Evolutionary conservation across 768 basidiomycete genomes (phyloP), one percentile per base, ranked within the genome.

Genomic region (Naganishia vishniacii): DNA sequence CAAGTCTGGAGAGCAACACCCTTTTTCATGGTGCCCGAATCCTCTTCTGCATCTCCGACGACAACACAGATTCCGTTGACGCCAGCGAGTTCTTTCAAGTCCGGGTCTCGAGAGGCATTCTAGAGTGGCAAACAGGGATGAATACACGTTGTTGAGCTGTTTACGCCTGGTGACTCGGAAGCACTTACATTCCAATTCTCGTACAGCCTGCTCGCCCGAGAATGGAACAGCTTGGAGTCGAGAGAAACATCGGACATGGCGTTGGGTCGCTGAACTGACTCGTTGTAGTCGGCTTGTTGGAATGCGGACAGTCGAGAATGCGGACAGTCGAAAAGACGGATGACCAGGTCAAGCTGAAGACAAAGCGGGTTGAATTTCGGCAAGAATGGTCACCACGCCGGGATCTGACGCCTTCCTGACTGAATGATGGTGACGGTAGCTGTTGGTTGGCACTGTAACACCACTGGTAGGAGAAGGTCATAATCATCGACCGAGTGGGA

Each of bases 1-100:
- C 92, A 95, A 73, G 92, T 93, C 94, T 95, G 69, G 26, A 68
- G 26, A 62, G 90, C 91, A 26, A 88, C 88, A 12, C 72, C 71
- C 56, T 91, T 89, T 75, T 91, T 94, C 65, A 87, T 84, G 70
- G 90, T 84, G n/a, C 88, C 85, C 70, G 89, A 88, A 69, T 97
- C 94, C 71, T 97, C 91, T 5, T 77, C 78, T 15, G 78, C 75
- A 49, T 77, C 77, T 7, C 80, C 80, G 20, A 78, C 76, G 12
- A 80, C 68, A 46, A 80, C 66, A 28, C 76, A 69, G 13, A 80
- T 29, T 28, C 71, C 68, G n/a, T 75, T 70, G 37, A 77, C 65
- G 31, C 70, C 71, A 20, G 62, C 65, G 15, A 80, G 64, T 4
- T 73, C 67, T 7, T 69, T 40, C 37, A 70, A 49, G 47, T 74